phyloP scores from a whole-genome alignment of 306 rosid genomes.

The Cicer cuneatum region DNA sequence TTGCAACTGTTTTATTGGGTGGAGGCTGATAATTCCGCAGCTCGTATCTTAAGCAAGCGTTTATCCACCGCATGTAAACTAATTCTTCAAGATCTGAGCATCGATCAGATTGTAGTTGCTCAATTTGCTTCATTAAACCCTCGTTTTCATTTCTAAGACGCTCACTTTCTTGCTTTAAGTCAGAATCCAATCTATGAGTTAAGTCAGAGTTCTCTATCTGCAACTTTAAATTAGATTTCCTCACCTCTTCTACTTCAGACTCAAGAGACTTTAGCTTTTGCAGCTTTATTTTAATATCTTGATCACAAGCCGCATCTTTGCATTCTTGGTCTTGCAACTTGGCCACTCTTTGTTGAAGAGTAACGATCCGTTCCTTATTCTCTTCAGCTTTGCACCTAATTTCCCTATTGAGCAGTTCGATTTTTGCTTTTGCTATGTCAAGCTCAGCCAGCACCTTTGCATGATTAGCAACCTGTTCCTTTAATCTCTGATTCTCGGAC shows the following conservation, averaged over 20 bases:
- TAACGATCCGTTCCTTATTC: slow-evolving; percentile 60
- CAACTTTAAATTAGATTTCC: slow-evolving; percentile 59
- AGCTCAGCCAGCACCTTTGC: slow-evolving; percentile 67
- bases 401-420: slow-evolving; percentile 61
- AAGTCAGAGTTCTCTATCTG: slow-evolving; percentile 68
- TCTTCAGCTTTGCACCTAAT: slow-evolving; percentile 63
- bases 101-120: slow-evolving; percentile 68
- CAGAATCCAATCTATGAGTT: slow-evolving; percentile 70
- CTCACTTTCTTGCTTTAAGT: slow-evolving; percentile 51
- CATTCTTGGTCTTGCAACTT: slow-evolving; percentile 64
- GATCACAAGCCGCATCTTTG: slow-evolving; percentile 46
- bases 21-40: slow-evolving; percentile 70
- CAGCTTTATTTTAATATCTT: slow-evolving; percentile 53
- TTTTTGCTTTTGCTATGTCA: slow-evolving; percentile 60
- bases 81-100: slow-evolving; percentile 82
- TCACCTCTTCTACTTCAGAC: slow-evolving; percentile 62
- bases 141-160: slow-evolving; percentile 60
- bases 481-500: slow-evolving; percentile 69
- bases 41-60: slow-evolving; percentile 85
- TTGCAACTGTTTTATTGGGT: slow-evolving; percentile 72
- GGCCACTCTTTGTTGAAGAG: slow-evolving; percentile 63
- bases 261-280: slow-evolving; percentile 62
- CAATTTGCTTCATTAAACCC: slow-evolving; percentile 57
- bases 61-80: slow-evolving; percentile 83
- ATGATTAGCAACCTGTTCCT: slow-evolving; percentile 61